Base-by-base conservation (phyloP, 2,329 filamentous ascomycete species). In the Epichloe brachyelytri region DNA sequence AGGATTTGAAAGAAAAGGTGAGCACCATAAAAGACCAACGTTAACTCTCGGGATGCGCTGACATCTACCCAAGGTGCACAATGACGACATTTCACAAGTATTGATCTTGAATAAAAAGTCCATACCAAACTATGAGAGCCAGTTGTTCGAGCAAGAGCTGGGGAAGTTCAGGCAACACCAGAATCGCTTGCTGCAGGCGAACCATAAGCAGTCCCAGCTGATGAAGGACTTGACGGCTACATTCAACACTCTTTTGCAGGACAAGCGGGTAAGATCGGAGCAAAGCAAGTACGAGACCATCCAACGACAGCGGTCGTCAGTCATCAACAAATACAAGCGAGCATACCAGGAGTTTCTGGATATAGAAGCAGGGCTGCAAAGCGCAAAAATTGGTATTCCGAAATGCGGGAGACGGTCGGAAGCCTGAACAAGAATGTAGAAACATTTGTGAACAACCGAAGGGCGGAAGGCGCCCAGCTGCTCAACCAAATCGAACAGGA, bases 91-190 rank as follows among this genome's bases (percentile, higher is more conserved):
- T 56, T 96, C 90, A 5, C 93, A 95, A 62, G 90, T 97, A 12
- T 75, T 98, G 54, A 98, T 98, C 51, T 73, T 98, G 53, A 98
- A 98, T 75, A 97, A 97, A 66, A 98, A 97, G 69, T 85, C 88
- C 2, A 91, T 97, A 61, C 79, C 88, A 19, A 95, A 88, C 62
- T 91, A 93, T 61, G 93, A 98, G 66, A 83, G 77, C 12, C 88
- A 95, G 61, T 77, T 98, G 3, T 98, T 98, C 70, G 86, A 96
- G 64, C 83, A 88, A 15, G 93, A 98, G 67, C 76, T 98, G n/a
- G 91, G 97, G 68, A 98, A 98, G 66, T 98, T 96, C 69, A 77
- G 89, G 41, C 86, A 89, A 30, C 88, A 96, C 61, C 93, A 97
- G 64, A 95, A 85, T 60, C 83, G 93, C 36, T 78, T 98, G 15